phyloP scores from a whole-genome alignment of 495 filamentous ascomycete genomes.

The Glarea lozoyensis region DNA sequence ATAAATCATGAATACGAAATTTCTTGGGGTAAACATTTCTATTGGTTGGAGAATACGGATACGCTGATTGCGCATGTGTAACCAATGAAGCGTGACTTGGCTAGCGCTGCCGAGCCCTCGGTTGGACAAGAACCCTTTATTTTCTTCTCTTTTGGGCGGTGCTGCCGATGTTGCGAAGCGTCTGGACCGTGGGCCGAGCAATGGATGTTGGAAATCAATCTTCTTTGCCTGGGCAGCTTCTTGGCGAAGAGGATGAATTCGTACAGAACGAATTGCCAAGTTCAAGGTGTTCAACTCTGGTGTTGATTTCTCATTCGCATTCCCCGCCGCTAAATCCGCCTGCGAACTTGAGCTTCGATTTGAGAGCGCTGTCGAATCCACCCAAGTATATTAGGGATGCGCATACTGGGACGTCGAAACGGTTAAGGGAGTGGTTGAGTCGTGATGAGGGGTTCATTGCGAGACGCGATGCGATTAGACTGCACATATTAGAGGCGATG shows the following conservation, averaged over 20 bases:
- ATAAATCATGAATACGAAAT: no score
- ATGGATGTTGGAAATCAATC: no score
- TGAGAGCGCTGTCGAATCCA: constrained; percentile 12
- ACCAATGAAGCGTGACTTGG: no score
- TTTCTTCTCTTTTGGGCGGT: no score
- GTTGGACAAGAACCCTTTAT: no score
- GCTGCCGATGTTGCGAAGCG: no score
- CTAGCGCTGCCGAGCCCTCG: no score
- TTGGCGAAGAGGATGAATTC: not conserved
- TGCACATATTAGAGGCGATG: no score
- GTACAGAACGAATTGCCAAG: not conserved
- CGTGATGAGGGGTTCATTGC: constrained; percentile 5
- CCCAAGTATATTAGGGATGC: constrained; percentile 14
- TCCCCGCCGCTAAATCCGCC: constrained; percentile 8
- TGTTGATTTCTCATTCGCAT: constrained; percentile 8
- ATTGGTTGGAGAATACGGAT: no score
- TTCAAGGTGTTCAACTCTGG: not conserved
- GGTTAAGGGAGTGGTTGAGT: constrained; percentile 11
- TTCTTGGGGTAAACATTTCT: no score
- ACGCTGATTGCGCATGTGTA: no score
- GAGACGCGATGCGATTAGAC: constrained; percentile 6
- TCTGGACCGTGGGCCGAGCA: no score
- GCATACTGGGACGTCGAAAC: constrained; percentile 9
- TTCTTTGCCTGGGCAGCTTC: not conserved
- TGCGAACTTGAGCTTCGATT: constrained; percentile 11